Conservation (phyloP, 1,139 yeast species). For the Geotrichum reessii region DNA sequence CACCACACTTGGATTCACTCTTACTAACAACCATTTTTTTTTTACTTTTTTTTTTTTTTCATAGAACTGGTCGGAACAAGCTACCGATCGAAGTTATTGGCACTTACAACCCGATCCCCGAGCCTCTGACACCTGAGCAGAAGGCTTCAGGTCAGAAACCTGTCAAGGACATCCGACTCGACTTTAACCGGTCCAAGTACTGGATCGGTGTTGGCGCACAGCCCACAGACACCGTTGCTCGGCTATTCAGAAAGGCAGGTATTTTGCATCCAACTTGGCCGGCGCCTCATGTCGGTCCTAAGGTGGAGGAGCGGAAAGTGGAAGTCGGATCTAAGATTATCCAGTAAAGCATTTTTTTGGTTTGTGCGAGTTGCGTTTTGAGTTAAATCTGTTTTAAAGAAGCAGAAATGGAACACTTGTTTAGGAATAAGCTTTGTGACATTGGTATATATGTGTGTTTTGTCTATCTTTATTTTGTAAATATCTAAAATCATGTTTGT, state of each 20-base stretch:
- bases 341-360: too few species aligned
- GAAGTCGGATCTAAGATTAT: background rate
- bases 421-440: too few species aligned
- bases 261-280: slow-evolving; percentile 67
- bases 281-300: slow-evolving; percentile 30
- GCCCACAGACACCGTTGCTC: slow-evolving; percentile 77
- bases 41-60: background rate
- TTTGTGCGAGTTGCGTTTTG: too few species aligned
- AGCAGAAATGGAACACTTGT: too few species aligned
- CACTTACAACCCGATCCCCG: slow-evolving; percentile 81
- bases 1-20: too few species aligned
- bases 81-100: slow-evolving; percentile 95
- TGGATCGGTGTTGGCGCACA: slow-evolving; percentile 99
- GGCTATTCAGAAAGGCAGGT: slow-evolving; percentile 60
- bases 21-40: too few species aligned
- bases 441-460: too few species aligned
- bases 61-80: slow-evolving; percentile 62
- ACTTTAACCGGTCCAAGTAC: slow-evolving; percentile 86
- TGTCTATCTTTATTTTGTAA: too few species aligned
- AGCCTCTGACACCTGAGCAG: slow-evolving; percentile 59
- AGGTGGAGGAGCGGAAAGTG: slow-evolving; percentile 18
- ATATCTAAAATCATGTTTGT: too few species aligned
- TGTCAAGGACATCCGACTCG: slow-evolving; percentile 72
- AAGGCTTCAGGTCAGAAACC: slow-evolving; percentile 51
- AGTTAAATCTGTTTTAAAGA: too few species aligned